Percentiles rank a stretch among this genome's conserved stretches.
Evolutionary conservation across 2,329 filamentous ascomycete genomes (phyloP).

Genomic region (Fusarium drepaniforme): DNA sequence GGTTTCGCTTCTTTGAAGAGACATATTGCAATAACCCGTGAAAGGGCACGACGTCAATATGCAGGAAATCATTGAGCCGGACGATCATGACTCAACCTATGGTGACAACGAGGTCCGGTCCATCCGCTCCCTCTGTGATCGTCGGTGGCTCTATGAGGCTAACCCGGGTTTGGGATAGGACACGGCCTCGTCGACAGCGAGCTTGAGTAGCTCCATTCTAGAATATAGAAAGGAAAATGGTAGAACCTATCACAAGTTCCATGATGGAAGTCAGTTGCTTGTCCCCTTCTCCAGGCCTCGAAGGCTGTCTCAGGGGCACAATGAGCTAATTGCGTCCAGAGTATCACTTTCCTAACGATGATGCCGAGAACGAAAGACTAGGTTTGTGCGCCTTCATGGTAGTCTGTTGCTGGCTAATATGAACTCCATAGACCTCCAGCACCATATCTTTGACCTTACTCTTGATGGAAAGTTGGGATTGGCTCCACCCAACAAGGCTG

Average conservation of each 20-base stretch:
- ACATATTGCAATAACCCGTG: neutral
- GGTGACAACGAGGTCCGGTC: neutral
- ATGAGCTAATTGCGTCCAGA: conserved; percentile 4
- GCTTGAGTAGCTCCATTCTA: conserved; percentile 14
- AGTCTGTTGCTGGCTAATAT: neutral
- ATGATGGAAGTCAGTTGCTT: conserved; percentile 7
- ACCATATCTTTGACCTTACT: conserved; percentile 22
- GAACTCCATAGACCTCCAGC: conserved; percentile 3
- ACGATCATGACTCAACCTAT: neutral
- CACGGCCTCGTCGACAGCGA: conserved; percentile 3
- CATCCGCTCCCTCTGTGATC: neutral
- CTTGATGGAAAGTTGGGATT: conserved; percentile 14
- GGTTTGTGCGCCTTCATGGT: neutral
- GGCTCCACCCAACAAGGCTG: conserved; percentile 2
- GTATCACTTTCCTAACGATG: conserved; percentile 21
- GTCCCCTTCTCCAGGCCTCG: neutral
- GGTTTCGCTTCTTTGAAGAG: neutral
- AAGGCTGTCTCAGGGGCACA: neutral
- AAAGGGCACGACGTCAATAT: neutral
- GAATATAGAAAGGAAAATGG: conserved; percentile 19
- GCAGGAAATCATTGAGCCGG: neutral
- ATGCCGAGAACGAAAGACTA: conserved; percentile 16
- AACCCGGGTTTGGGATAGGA: conserved; percentile 5
- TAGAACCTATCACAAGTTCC: conserved; percentile 20
- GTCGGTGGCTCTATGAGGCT: neutral